These are phyloP conservation scores for Mucor racemosus DNA, from an alignment of 371 early-diverging fungal species.

Conservation along the genomic window DNA sequence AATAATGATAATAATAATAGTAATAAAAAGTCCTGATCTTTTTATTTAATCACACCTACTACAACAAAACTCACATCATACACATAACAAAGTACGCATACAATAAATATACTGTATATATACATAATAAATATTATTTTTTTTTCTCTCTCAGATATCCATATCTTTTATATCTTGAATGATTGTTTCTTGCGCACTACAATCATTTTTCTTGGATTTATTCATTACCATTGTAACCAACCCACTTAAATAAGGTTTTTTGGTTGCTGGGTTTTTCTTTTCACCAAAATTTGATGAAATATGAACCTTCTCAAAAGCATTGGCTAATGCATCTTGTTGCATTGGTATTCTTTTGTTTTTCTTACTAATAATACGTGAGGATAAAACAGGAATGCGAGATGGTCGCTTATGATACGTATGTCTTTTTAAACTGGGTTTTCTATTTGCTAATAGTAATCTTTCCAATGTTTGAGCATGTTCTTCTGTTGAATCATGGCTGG, in stretches of 20 bases:
- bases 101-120: neutral
- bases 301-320: neutral
- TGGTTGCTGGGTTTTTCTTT: neutral
- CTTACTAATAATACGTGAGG: constrained; percentile 19
- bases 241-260: neutral
- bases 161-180: constrained; percentile 15
- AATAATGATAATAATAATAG: too few relatives aligned
- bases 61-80: neutral
- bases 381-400: constrained; percentile 19
- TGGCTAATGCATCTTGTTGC: constrained; percentile 15
- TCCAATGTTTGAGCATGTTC: constrained; percentile 16
- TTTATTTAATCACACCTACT: neutral
- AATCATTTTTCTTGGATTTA: constrained; percentile 11
- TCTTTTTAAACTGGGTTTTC: neutral
- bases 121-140: neutral
- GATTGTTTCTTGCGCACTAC: constrained; percentile 5
- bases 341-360: constrained; percentile 8
- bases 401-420: constrained; percentile 10
- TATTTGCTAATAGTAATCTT: neutral
- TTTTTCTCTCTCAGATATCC: constrained; percentile 3
- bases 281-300: neutral
- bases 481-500: neutral
- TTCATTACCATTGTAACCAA: constrained; percentile 6
- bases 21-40: neutral
- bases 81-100: neutral